phyloP scores from a whole-genome alignment of 306 rosid genomes.

The Mimosa pudica region DNA sequence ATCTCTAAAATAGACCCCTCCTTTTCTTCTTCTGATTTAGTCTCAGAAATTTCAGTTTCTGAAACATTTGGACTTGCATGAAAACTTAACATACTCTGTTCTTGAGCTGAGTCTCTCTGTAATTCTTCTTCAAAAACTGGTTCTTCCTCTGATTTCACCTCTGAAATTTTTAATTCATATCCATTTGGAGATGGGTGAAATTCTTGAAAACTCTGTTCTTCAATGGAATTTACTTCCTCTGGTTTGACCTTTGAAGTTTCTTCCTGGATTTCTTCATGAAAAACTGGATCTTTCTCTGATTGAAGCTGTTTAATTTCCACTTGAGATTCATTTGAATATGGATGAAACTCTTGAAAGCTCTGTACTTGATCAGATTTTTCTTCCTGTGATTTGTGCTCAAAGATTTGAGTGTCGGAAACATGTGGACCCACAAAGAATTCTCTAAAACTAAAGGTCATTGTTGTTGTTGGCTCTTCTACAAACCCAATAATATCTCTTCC shows the following conservation, averaged over 20 bases:
- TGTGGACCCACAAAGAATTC: slow-evolving; percentile 37
- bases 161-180: not conserved
- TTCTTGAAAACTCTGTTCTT: not conserved
- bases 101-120: not conserved
- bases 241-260: slow-evolving; percentile 3
- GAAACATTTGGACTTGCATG: not conserved
- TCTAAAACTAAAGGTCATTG: slow-evolving; percentile 39
- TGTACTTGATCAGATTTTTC: not conserved
- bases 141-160: slow-evolving; percentile 24
- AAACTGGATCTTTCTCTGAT: slow-evolving; percentile 12
- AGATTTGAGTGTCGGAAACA: slow-evolving; percentile 11
- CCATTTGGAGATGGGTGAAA: not conserved
- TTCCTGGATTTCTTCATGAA: not conserved
- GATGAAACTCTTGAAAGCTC: not conserved
- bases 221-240: not conserved
- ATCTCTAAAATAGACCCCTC: slow-evolving; percentile 11
- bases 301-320: not conserved
- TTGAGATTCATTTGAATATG: not conserved
- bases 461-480: slow-evolving; percentile 42
- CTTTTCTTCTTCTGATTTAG: slow-evolving; percentile 25
- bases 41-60: not conserved
- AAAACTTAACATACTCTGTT: not conserved
- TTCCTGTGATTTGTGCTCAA: not conserved
- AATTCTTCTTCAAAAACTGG: slow-evolving; percentile 1
- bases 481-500: slow-evolving; percentile 28